Conservation (phyloP, 345 rosid genomes). For the Microthlaspi erraticum region DNA sequence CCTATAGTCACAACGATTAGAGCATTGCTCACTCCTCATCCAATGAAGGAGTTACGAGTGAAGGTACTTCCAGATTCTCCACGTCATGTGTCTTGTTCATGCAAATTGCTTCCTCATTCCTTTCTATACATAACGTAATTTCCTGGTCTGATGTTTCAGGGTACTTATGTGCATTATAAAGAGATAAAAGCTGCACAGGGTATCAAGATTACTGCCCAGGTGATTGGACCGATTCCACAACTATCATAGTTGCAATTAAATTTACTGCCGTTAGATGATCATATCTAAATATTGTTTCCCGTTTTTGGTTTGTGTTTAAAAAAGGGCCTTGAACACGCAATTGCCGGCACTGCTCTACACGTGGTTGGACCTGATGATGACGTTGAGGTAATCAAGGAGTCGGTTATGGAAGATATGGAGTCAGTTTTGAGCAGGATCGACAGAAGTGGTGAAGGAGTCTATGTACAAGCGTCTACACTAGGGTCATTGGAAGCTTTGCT, state of each 20-base stretch:
- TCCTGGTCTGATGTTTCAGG: conserved; percentile 60
- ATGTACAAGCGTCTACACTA: conserved; percentile 93
- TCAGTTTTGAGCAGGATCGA: conserved; percentile 87
- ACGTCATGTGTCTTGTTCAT: conserved; percentile 18
- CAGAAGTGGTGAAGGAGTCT: conserved; percentile 90
- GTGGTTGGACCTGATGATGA: conserved; percentile 83
- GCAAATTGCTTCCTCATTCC: conserved; percentile 5
- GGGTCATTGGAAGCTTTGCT: conserved; percentile 96
- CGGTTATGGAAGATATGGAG: conserved; percentile 84
- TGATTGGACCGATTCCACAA: conserved; percentile 31
- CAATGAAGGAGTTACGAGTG: conserved; percentile 96
- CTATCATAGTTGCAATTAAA: conserved; percentile 11
- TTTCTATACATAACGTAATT: conserved; percentile 16
- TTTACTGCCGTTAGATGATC: conserved; percentile 15
- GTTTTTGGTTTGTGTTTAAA: conserved; percentile 24
- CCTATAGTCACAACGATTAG: conserved; percentile 87
- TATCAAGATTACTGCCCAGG: conserved; percentile 94
- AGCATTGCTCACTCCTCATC: conserved; percentile 93
- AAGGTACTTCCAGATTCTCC: conserved; percentile 56
- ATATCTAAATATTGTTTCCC: conserved; percentile 23
- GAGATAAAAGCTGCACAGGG: conserved; percentile 96
- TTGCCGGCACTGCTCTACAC: conserved; percentile 90
- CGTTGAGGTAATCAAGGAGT: conserved; percentile 69
- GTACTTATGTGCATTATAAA: conserved; percentile 82
- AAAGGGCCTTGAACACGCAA: conserved; percentile 93